Conservation (phyloP, 2,329 filamentous ascomycete species). For the Rutstroemia sp. region DNA sequence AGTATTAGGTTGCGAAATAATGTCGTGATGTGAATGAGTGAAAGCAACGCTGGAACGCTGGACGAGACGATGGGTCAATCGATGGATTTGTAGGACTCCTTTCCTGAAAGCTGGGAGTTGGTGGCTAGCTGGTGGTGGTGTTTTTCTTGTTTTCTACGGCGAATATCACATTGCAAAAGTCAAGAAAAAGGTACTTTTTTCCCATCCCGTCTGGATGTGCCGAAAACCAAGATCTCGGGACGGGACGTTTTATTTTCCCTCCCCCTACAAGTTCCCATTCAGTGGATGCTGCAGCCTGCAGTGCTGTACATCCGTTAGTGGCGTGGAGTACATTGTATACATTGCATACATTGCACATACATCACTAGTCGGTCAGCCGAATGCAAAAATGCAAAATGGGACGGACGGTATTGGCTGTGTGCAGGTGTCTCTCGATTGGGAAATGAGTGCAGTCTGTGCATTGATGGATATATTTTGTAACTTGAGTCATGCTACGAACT, state of each 20-base stretch:
- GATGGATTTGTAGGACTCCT: too few species aligned
- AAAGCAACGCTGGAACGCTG: too few species aligned
- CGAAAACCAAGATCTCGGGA: constrained; percentile 10
- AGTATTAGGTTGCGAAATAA: too few species aligned
- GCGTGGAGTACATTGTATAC: neutral
- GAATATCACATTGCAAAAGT: too few species aligned
- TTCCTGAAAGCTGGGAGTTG: too few species aligned
- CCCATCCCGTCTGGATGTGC: neutral
- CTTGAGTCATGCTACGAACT: too few species aligned
- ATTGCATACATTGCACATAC: too few species aligned
- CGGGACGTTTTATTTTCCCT: neutral
- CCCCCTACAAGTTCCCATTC: neutral
- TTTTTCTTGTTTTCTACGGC: too few species aligned
- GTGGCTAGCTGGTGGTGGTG: too few species aligned
- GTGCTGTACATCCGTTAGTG: constrained; percentile 1
- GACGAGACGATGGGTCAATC: neutral
- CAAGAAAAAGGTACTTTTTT: neutral
- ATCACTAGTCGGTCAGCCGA: too few species aligned
- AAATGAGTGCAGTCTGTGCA: neutral
- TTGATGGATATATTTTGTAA: neutral
- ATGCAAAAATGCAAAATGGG: too few species aligned
- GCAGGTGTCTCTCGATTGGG: neutral
- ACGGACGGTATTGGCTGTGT: neutral
- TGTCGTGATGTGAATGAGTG: too few species aligned
- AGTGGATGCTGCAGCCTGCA: constrained; percentile 2